A percentile compares a stretch with the other conserved stretches of the same genome.
These are phyloP conservation scores for Hordeum pubiflorum DNA, from an alignment of 202 grass and related monocot genomes.

Conservation along the genomic window DNA sequence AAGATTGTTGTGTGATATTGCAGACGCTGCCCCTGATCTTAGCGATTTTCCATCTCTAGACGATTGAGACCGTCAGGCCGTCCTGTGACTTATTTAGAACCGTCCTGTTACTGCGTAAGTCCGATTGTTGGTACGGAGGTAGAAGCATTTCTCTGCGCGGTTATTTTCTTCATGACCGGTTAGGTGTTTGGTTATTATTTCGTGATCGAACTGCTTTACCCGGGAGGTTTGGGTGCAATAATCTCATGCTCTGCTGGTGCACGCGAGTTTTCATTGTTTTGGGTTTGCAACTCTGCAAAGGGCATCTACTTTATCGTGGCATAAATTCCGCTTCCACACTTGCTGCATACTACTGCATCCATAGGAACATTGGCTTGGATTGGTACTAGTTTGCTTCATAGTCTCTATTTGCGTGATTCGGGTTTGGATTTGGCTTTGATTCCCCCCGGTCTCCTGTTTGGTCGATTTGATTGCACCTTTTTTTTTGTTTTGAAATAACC, in stretches of 20 bases:
- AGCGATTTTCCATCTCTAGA: too few relatives aligned
- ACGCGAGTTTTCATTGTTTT: not conserved
- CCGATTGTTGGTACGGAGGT: not conserved
- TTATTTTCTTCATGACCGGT: not conserved
- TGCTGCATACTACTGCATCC: not conserved
- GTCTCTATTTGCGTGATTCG: not conserved
- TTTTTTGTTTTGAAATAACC: not conserved
- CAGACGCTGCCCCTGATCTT: not conserved
- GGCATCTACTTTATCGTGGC: not conserved
- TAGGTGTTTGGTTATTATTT: not conserved
- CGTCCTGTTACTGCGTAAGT: not conserved
- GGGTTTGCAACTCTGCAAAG: not conserved
- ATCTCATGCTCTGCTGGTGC: constrained; percentile 5
- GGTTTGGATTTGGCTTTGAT: not conserved
- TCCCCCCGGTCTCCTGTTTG: not conserved
- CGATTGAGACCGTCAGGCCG: too few relatives aligned
- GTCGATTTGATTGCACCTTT: not conserved
- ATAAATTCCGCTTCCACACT: not conserved
- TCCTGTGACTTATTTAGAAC: too few relatives aligned
- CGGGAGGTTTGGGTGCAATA: not conserved
- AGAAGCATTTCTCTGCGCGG: not conserved
- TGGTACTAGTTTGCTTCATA: not conserved
- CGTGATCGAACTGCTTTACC: not conserved
- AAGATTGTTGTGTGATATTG: not conserved
- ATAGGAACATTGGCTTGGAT: not conserved